Evolutionary conservation across 805 yeast species (phyloP), one percentile per base, ranked within the genome.

Genomic region (Lachancea fermentati): DNA sequence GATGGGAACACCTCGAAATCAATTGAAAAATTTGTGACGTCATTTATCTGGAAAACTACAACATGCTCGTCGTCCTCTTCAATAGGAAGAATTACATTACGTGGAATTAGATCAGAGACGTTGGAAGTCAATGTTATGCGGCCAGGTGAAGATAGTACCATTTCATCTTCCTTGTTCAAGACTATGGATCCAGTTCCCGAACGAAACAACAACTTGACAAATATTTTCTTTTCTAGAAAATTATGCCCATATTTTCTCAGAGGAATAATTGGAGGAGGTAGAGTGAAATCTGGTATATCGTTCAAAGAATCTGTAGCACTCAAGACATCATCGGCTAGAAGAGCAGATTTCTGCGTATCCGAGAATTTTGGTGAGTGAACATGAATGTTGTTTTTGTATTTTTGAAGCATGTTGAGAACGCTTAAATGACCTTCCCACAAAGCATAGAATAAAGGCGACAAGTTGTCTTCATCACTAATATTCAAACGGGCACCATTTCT

Each of bases 241-340:
- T 87, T 93, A 63, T 93, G 98, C 12, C 98, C 98, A 58, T 93
- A 93, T 52, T 95, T 77, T 53, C 96, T 73, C 39, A 93, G 67
- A 0, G 98, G 98, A 37, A 93, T 78, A 39, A 93, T 86, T 3
- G 98, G 98, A 1, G 98, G 98, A 0, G 98, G 98, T 43, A 93
- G 69, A 16, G 88, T 78, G 36, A 93, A 72, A 52, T 87, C 96
- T 0, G 98, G 97, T 39, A 93, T 91, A 13, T 79, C 72, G 49
- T 87, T 95, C 31, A 54, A 34, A 6, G 50, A 46, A 37, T 42
- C 47, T 3, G 45, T 41, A 14, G 19, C 36, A 29, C 41, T 42
- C 30, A 37, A 39, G 11, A n/a, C 39, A 34, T 30, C 40, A 16
- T 25, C 42, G 11, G 42, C 36, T 12, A 30, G 30, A 2, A 41